Base-by-base conservation (phyloP, 2,329 filamentous ascomycete species). In the Pseudopithomyces chartarum region DNA sequence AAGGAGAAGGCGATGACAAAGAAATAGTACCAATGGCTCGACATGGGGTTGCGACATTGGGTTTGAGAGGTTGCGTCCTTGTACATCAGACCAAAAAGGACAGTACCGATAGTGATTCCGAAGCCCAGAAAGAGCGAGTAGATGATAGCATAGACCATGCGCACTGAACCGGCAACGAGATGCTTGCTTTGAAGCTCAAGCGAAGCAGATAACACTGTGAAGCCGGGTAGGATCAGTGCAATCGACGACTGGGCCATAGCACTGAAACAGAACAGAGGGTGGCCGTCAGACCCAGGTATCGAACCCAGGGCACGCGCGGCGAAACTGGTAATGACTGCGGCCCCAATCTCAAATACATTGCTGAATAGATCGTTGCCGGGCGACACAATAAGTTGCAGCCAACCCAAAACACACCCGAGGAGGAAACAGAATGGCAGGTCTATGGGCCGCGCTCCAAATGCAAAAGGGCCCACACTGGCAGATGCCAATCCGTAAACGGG, bases 371-470 rank as follows among this genome's bases (percentile, higher is more conserved):
- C 87, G 13, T 91, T 94, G 20, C 82, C 85, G 0, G 91, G 90
- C 0, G 90, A 88, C 5, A 92, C 78, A 26, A 91, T 84, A 10
- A 94, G 84, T 67, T 95, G 90, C 47, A 96, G 79, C 52, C 88
- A 76, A 1, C 91, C 91, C 0, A 96, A 82, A 17, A 93, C 78
- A 66, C 85, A 88, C 1, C 92, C 91, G 0, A 96, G 82, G 0
- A 91, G 54, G 71, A 95, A 95, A 19, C 87, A 87, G 26, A 93
- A 83, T 0, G 90, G 90, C 56, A 95, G 79, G 70, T 96, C 92
- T 66, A 94, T 89, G 39, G 88, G 85, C 3, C 90, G 85, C 2
- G 89, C 90, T 54, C 87, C 80, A 68, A 95, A 96, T 3, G 90
- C 90, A 67, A 95, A 95, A 0, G 90, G 90, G 0, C 89, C 91